Base-by-base conservation (phyloP, 352 stramenopile genomes). In the Pythium aquatile region DNA sequence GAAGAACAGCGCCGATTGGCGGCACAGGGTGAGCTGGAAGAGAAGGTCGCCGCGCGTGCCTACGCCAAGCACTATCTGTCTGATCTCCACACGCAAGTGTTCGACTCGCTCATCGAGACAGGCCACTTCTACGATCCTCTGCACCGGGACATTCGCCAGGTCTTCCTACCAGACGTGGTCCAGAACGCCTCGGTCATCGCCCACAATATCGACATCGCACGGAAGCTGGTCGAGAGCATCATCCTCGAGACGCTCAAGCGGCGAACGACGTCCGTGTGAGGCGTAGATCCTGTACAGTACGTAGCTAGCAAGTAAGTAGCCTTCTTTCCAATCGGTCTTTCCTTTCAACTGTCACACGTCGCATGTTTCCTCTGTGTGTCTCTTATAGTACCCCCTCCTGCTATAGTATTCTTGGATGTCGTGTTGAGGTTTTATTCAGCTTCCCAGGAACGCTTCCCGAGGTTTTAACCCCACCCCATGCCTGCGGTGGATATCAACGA, bases 101-200 rank as follows among this genome's bases (percentile, higher is more conserved):
- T 98, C 59, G 86, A 92, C 40, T 80, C 79, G 47, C 84, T 98
- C 40, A 76, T 97, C 52, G 80, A 91, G 35, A 79, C 75, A 13
- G 91, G 93, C 9, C 72, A 95, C 59, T 98, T 98, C 67, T 96
- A 88, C 71, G 93, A 98, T 49, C 93, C 93, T 26, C 55, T 98
- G 28, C 61, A 82, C 58, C 77, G 84, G 62, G 91, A 97, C 55
- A 71, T 98, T 8, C 73, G 85, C 30, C 72, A 92, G 13, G 63
- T 72, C 24, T 97, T 98, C 55, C 30, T 98, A 44, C 90, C 91
- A 0, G 71, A 72, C 35, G 55, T 90, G 24, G 68, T 89, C 32
- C 71, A 85, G 48, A 74, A 72, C 26, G 80, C 70, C 4, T 77
- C 79, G 32, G 63, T 68, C 20, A 61, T 73, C 16, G 87, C 76